Evolutionary conservation across 768 basidiomycete genomes (phyloP).

Genomic region (Lactarius trivialis): DNA sequence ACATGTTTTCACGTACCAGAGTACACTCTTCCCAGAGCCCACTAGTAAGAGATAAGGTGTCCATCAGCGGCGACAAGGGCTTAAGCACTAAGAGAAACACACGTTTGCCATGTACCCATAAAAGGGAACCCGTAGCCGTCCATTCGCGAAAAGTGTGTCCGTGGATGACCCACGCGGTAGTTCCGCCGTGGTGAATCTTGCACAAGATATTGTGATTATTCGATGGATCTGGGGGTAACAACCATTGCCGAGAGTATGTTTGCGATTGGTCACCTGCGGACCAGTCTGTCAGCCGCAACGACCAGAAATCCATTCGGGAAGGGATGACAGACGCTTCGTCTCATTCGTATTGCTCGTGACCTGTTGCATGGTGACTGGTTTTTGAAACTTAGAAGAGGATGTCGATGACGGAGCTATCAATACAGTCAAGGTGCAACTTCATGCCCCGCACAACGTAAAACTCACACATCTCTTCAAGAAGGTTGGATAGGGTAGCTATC

Average conservation of each 20-base stretch:
- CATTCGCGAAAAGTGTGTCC: not conserved
- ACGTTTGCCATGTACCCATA: not conserved
- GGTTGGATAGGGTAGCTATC: not conserved
- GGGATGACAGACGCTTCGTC: too few species aligned
- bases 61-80: not conserved
- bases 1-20: not conserved
- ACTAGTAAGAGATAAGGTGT: not conserved
- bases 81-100: not conserved
- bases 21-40: not conserved
- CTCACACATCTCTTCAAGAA: not conserved
- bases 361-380: too few species aligned
- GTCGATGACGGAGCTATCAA: too few species aligned
- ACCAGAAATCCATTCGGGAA: too few species aligned
- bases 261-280: not conserved
- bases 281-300: not conserved
- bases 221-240: not conserved
- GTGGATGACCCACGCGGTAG: not conserved
- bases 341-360: too few species aligned
- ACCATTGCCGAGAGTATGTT: not conserved
- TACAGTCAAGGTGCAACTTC: not conserved
- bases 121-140: not conserved
- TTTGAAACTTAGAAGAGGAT: too few species aligned
- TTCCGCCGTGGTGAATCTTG: not conserved
- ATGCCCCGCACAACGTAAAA: not conserved
- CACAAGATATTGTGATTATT: not conserved